Percentiles rank a stretch among this genome's conserved stretches.
Evolutionary conservation across 805 yeast species (phyloP).

Genomic region (Lachancea kluyveri): DNA sequence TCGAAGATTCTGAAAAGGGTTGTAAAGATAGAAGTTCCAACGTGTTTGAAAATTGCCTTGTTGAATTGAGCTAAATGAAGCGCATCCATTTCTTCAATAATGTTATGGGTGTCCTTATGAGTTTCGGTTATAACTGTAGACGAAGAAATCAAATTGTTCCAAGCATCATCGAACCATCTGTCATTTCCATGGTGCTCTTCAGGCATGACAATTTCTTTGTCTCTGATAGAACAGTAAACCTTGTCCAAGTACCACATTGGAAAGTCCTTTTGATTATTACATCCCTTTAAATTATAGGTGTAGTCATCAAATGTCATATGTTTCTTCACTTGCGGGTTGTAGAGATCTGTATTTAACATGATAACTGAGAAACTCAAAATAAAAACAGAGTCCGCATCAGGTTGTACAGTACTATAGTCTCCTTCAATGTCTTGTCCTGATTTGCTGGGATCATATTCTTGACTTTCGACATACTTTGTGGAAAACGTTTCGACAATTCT

Average conservation of each 20-base stretch:
- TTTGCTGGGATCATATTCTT: constrained; percentile 31
- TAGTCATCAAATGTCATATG: constrained; percentile 88
- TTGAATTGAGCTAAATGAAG: constrained; percentile 53
- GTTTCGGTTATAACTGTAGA: constrained; percentile 32
- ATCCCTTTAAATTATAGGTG: constrained; percentile 72
- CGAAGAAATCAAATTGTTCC: constrained; percentile 60
- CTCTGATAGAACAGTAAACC: constrained; percentile 73
- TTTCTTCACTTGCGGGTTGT: constrained; percentile 85
- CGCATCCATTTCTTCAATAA: constrained; percentile 15
- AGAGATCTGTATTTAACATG: constrained; percentile 89
- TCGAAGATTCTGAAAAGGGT: constrained; percentile 75
- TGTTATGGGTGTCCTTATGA: constrained; percentile 15
- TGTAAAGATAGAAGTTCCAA: constrained; percentile 59
- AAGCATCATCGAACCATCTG: constrained; percentile 83
- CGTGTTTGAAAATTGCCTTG: constrained; percentile 57
- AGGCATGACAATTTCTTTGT: constrained; percentile 92
- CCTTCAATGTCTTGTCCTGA: constrained; percentile 17
- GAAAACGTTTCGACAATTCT: constrained; percentile 85
- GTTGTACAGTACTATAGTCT: constrained; percentile 47
- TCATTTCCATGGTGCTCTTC: constrained; percentile 94
- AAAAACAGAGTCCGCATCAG: constrained; percentile 82
- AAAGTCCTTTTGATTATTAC: constrained; percentile 69
- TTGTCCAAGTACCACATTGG: constrained; percentile 79
- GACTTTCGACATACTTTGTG: constrained; percentile 66
- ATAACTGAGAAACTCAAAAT: constrained; percentile 87